Percentiles rank a stretch among this genome's conserved stretches.
Conservation (phyloP, 345 rosid genomes). For the Arabidopsis suecica region DNA sequence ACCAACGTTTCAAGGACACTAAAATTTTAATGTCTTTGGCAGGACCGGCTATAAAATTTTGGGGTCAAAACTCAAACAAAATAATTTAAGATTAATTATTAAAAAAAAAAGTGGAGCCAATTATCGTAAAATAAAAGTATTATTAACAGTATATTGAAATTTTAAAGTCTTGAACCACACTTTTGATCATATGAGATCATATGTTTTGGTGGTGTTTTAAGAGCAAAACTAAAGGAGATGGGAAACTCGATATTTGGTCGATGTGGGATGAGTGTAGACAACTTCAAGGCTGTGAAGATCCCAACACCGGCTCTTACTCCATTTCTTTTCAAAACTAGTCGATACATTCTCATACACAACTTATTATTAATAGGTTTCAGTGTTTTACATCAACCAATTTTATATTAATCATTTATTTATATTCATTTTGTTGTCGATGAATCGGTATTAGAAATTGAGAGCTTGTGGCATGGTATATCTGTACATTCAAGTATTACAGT, state of each 20-base stretch:
- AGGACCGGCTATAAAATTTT: too few species aligned
- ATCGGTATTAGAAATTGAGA: neutral
- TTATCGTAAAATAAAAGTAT: too few species aligned
- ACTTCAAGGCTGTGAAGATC: conserved; percentile 97
- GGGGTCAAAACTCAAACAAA: too few species aligned
- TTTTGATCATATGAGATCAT: too few species aligned
- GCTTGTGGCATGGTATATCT: neutral
- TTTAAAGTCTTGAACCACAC: too few species aligned
- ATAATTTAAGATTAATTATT: too few species aligned
- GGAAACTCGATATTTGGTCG: conserved; percentile 83
- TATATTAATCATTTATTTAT: neutral
- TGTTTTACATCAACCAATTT: conserved; percentile 2
- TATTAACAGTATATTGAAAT: neutral
- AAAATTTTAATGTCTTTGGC: neutral
- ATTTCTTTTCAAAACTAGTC: conserved; percentile 63
- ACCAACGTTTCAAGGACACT: too few species aligned
- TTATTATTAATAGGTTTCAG: neutral
- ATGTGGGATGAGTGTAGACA: conserved; percentile 90
- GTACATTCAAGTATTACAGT: neutral
- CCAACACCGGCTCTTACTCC: conserved; percentile 90
- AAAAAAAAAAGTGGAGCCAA: too few species aligned
- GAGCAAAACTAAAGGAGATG: conserved; percentile 74
- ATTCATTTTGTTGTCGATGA: conserved; percentile 6
- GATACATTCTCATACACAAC: neutral
- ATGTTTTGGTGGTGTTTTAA: neutral